phyloP scores from a whole-genome alignment of 257 asterid species.

The Asclepias syriaca region DNA sequence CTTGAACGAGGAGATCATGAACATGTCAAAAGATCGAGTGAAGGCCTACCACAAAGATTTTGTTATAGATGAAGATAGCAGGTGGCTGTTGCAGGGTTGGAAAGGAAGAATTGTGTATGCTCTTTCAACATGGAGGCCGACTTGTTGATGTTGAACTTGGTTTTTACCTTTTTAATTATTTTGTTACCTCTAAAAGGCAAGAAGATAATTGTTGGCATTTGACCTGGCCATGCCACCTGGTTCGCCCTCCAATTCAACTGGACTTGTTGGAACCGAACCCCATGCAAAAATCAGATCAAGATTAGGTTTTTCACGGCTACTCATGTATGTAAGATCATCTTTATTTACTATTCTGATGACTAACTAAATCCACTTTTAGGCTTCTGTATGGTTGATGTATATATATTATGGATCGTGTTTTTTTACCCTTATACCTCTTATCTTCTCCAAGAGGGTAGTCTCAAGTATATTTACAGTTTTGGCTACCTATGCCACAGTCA shows the following conservation, averaged over 20 bases:
- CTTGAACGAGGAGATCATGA: constrained; percentile 33
- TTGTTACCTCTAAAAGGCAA: constrained; percentile 2
- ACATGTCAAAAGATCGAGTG: constrained; percentile 22
- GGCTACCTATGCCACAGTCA: neutral
- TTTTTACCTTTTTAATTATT: too few species aligned
- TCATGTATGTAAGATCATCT: neutral
- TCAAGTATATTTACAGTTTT: neutral
- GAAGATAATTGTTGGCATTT: neutral
- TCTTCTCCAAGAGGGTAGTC: constrained; percentile 7
- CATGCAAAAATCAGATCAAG: constrained; percentile 1
- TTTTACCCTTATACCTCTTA: neutral
- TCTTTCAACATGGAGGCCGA: constrained; percentile 32
- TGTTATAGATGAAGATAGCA: constrained; percentile 33
- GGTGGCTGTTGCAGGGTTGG: constrained; percentile 46
- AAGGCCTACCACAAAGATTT: constrained; percentile 32
- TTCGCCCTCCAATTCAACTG: neutral
- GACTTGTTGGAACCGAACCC: constrained; percentile 2
- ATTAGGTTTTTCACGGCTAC: neutral
- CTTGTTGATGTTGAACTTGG: constrained; percentile 11
- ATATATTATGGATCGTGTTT: neutral
- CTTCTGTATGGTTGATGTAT: neutral
- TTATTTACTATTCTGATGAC: neutral
- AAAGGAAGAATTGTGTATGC: constrained; percentile 38
- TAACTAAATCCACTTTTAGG: neutral
- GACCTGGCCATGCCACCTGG: too few species aligned